Evolutionary conservation across 2,329 filamentous ascomycete species (phyloP).

Genomic region (Trichoderma sp.): DNA sequence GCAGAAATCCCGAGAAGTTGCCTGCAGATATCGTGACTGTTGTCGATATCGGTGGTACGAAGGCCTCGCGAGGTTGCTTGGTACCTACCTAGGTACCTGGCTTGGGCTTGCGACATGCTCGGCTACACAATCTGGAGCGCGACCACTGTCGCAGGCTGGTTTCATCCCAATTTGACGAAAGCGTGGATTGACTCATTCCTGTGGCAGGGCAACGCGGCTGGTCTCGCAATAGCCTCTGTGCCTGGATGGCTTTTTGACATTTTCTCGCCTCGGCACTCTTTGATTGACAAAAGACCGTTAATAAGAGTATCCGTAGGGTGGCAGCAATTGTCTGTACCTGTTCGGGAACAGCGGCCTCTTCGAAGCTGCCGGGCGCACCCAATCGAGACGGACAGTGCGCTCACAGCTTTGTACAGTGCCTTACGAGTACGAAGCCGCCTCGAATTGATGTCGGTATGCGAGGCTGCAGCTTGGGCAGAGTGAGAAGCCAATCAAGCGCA

Average conservation of each 20-base stretch:
- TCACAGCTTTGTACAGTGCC: not conserved
- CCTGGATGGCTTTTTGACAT: not conserved
- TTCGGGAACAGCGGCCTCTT: not conserved
- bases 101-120: not conserved
- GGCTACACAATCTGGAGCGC: constrained; percentile 1
- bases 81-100: not conserved
- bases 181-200: constrained; percentile 13
- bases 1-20: not conserved
- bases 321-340: not conserved
- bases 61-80: no score
- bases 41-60: not conserved
- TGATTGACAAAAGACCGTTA: no score
- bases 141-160: constrained; percentile 24
- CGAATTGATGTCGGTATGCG: not conserved
- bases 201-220: not conserved
- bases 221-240: not conserved
- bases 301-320: no score
- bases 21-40: not conserved
- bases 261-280: no score
- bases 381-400: not conserved
- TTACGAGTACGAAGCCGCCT: constrained; percentile 15
- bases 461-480: not conserved
- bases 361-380: not conserved
- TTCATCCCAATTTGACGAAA: constrained; percentile 23
- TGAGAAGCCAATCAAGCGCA: not conserved